A percentile compares a stretch with the other conserved stretches of the same genome.
Evolutionary conservation across 2,329 filamentous ascomycete genomes (phyloP).

Genomic region (Dactylellina sp.): DNA sequence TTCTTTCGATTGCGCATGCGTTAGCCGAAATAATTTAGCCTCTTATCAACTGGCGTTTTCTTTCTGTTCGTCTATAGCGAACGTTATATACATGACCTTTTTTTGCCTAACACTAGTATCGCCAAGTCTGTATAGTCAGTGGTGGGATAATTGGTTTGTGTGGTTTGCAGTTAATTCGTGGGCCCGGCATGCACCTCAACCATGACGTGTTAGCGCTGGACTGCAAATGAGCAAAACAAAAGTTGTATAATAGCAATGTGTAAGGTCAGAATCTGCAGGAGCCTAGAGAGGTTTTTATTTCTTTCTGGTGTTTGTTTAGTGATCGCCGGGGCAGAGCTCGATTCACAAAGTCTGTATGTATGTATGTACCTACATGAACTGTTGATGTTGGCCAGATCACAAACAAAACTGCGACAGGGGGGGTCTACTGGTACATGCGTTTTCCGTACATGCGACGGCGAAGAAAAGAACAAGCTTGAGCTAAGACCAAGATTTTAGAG

Average conservation of each 20-base stretch:
- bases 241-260: neutral
- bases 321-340: neutral
- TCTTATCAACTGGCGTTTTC: constrained; percentile 5
- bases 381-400: neutral
- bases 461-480: neutral
- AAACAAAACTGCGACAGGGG: constrained; percentile 10
- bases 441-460: neutral
- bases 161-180: no score
- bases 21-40: neutral
- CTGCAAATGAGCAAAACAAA: neutral
- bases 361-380: no score
- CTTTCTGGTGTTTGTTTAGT: neutral
- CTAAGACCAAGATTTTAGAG: neutral
- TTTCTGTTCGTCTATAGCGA: neutral
- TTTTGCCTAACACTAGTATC: constrained; percentile 2
- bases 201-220: no score
- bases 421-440: no score
- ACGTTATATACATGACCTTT: neutral
- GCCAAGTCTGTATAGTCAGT: neutral
- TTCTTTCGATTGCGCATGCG: neutral
- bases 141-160: neutral
- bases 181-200: no score
- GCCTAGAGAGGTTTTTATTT: no score
- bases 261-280: constrained; percentile 1
- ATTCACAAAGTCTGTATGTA: neutral